These are phyloP conservation scores for Sclerotinia trifoliorum DNA, from an alignment of 2,329 filamentous ascomycete genomes.

Conservation along the genomic window DNA sequence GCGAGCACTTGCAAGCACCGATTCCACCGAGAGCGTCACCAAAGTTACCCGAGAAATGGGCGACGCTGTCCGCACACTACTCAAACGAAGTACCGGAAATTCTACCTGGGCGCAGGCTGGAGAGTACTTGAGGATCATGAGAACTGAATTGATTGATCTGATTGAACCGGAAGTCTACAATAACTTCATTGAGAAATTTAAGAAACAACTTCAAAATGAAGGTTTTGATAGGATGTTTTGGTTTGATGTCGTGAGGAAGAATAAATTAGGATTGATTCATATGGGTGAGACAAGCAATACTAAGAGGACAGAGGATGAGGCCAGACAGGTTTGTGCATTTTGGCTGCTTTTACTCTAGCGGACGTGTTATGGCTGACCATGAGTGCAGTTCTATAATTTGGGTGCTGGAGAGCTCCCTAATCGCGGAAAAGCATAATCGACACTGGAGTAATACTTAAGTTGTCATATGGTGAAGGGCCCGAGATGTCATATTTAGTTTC, in stretches of 20 bases:
- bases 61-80: conserved; percentile 63
- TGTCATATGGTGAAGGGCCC: background rate
- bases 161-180: conserved; percentile 81
- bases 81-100: conserved; percentile 73
- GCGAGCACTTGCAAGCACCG: conserved; percentile 63
- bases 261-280: conserved; percentile 71
- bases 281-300: conserved; percentile 60
- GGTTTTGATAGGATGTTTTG: conserved; percentile 78
- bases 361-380: background rate
- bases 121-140: conserved; percentile 75
- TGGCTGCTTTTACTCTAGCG: background rate
- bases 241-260: conserved; percentile 63
- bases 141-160: conserved; percentile 70
- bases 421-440: background rate
- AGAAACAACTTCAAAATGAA: conserved; percentile 66
- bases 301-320: conserved; percentile 67
- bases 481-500: background rate
- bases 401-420: background rate
- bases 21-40: conserved; percentile 60
- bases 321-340: conserved; percentile 38
- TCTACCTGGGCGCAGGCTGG: conserved; percentile 70
- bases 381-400: conserved; percentile 19
- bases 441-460: no score
- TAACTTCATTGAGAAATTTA: conserved; percentile 66
- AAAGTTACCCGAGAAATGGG: conserved; percentile 74